phyloP scores from a whole-genome alignment of 805 yeast genomes.

The Cyberlindnera americana region DNA sequence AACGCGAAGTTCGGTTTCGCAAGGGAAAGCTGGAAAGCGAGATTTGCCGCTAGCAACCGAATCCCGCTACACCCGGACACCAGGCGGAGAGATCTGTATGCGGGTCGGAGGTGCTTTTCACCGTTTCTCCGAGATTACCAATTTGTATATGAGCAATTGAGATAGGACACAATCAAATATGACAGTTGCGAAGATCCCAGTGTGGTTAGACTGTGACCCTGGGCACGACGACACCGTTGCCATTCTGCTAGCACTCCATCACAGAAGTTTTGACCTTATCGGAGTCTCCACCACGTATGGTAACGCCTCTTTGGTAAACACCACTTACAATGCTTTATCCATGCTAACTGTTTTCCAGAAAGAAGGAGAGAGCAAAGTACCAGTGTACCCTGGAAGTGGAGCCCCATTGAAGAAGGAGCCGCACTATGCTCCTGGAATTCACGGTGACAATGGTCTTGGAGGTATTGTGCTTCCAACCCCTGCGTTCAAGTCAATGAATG shows the following conservation, averaged over 20 bases:
- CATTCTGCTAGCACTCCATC: slow-evolving; percentile 55
- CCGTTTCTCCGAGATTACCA: too few relatives aligned
- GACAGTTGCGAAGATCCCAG: slow-evolving; percentile 41
- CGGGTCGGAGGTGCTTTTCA: too few relatives aligned
- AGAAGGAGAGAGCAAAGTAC: slow-evolving; percentile 37
- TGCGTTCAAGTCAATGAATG: slow-evolving; percentile 28
- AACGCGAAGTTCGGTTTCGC: too few relatives aligned
- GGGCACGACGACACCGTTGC: slow-evolving; percentile 90
- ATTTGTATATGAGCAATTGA: too few relatives aligned
- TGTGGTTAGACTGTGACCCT: slow-evolving; percentile 92
- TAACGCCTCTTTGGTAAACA: slow-evolving; percentile 41
- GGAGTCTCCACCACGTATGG: slow-evolving; percentile 40
- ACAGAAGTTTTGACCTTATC: slow-evolving; percentile 40
- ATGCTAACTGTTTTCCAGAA: slow-evolving; percentile 54
- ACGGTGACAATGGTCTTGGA: slow-evolving; percentile 74
- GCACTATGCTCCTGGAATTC: slow-evolving; percentile 57
- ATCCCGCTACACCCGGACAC: too few relatives aligned
- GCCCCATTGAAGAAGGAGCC: slow-evolving; percentile 52
- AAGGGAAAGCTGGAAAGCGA: too few relatives aligned
- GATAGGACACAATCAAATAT: background rate
- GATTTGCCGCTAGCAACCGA: background rate
- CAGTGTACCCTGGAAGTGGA: slow-evolving; percentile 64
- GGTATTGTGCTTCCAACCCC: slow-evolving; percentile 64
- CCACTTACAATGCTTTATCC: slow-evolving; percentile 68
- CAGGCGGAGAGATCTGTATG: too few relatives aligned